phyloP scores from a whole-genome alignment of 371 early-diverging fungal genomes.

The Mucor circinelloides region DNA sequence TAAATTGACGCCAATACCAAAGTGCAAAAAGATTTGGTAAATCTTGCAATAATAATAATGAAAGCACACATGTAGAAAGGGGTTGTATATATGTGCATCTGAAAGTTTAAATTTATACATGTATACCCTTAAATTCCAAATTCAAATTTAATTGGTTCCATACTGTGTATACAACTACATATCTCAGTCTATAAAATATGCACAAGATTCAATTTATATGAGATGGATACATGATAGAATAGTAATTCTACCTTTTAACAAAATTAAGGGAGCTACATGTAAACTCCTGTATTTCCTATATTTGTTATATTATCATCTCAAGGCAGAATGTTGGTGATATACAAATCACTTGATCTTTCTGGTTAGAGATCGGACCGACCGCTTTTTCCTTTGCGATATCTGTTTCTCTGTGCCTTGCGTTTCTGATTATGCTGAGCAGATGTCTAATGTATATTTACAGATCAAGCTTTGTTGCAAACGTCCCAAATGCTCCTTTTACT shows the following conservation, averaged over 20 bases:
- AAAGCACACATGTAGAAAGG: not conserved
- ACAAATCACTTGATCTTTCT: constrained; percentile 5
- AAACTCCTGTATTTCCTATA: not conserved
- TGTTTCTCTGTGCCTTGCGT: not conserved
- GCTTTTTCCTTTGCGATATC: not conserved
- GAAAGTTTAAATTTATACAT: not conserved
- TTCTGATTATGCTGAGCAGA: not conserved
- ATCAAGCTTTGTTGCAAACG: no score
- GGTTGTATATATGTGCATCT: not conserved
- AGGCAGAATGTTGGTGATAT: not conserved
- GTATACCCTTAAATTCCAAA: not conserved
- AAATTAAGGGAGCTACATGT: not conserved
- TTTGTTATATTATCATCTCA: constrained; percentile 3
- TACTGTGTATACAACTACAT: not conserved
- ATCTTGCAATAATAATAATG: not conserved
- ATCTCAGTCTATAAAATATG: not conserved
- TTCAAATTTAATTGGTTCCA: not conserved
- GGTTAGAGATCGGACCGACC: constrained; percentile 6
- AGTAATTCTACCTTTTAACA: not conserved
- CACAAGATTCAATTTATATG: not conserved
- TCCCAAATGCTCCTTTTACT: no score
- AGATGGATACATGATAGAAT: not conserved
- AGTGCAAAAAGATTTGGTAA: not conserved
- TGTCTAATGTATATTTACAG: no score
- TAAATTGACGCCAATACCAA: not conserved